These are phyloP conservation scores for Cymbopogon flexuosus DNA, from an alignment of 202 grass and related monocot genomes.

Conservation along the genomic window DNA sequence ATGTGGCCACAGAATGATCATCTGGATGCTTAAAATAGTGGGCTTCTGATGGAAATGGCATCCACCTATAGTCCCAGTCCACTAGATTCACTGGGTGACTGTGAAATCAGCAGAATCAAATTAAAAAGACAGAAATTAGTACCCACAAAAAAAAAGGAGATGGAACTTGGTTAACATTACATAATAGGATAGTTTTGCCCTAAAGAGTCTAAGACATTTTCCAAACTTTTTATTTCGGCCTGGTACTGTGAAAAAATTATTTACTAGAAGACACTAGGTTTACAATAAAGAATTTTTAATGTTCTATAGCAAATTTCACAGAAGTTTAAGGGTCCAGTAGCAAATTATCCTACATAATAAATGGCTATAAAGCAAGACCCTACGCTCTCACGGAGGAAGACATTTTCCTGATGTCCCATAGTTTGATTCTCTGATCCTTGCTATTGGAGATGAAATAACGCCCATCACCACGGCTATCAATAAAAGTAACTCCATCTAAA, in stretches of 20 bases:
- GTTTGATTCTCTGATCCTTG: slow-evolving; percentile 93
- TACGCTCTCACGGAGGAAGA: slow-evolving; percentile 41
- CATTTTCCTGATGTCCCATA: slow-evolving; percentile 95
- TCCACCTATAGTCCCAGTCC: slow-evolving; percentile 83
- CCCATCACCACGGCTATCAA: slow-evolving; percentile 84
- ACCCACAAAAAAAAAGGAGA: neutral
- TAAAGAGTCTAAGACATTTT: neutral
- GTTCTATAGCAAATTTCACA: neutral
- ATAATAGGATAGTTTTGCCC: neutral
- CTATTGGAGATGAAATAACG: slow-evolving; percentile 90
- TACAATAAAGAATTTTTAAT: neutral
- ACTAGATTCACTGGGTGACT: slow-evolving; percentile 41
- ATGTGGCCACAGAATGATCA: slow-evolving; percentile 81
- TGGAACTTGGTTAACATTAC: neutral
- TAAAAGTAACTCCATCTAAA: slow-evolving; percentile 87
- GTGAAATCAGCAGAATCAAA: neutral
- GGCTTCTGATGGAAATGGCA: slow-evolving; percentile 57
- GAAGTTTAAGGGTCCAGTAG: neutral
- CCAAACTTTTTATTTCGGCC: neutral
- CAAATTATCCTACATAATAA: neutral
- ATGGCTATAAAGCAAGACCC: slow-evolving; percentile 11
- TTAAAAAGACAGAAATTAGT: neutral
- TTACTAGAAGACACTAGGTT: neutral
- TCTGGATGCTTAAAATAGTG: slow-evolving; percentile 50
- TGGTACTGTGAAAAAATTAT: neutral